A percentile compares a stretch with the other conserved stretches of the same genome.
These are phyloP conservation scores for Alternaria brassicicola DNA, from an alignment of 2,329 filamentous ascomycete genomes.

Conservation along the genomic window DNA sequence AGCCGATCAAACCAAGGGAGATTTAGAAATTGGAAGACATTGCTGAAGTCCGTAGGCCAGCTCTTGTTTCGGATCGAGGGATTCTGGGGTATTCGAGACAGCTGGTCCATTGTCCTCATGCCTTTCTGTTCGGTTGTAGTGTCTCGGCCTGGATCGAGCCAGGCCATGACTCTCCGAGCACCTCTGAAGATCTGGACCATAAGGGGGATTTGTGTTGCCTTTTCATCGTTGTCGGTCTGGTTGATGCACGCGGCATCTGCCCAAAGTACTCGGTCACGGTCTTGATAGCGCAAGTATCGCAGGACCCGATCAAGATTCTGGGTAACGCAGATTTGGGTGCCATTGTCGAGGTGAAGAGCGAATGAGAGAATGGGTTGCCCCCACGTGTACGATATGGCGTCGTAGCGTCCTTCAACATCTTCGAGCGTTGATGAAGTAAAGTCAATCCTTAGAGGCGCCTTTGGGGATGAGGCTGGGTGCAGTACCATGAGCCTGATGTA, in stretches of 20 bases:
- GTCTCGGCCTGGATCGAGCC: background rate
- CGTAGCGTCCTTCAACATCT: background rate
- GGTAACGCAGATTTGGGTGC: background rate
- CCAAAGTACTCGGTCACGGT: conserved; percentile 10
- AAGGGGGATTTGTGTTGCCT: conserved; percentile 17
- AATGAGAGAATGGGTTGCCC: background rate
- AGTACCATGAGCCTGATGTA: background rate
- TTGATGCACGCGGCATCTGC: conserved; percentile 26
- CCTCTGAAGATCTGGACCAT: conserved; percentile 2
- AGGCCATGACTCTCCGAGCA: background rate
- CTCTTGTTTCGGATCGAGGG: accelerated
- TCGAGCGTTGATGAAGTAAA: background rate
- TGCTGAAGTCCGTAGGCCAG: too few relatives aligned
- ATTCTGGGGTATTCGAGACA: background rate
- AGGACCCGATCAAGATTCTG: conserved; percentile 18
- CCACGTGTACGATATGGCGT: conserved; percentile 24
- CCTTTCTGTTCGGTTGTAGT: background rate
- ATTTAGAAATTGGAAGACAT: background rate
- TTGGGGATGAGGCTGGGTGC: background rate
- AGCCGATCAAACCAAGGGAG: background rate
- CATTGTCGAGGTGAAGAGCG: background rate
- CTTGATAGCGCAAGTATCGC: background rate
- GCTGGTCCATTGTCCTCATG: background rate
- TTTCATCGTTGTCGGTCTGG: conserved; percentile 17
- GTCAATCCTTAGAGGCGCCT: background rate